Conservation (phyloP, 1,139 yeast species). For the Candida sp. region DNA sequence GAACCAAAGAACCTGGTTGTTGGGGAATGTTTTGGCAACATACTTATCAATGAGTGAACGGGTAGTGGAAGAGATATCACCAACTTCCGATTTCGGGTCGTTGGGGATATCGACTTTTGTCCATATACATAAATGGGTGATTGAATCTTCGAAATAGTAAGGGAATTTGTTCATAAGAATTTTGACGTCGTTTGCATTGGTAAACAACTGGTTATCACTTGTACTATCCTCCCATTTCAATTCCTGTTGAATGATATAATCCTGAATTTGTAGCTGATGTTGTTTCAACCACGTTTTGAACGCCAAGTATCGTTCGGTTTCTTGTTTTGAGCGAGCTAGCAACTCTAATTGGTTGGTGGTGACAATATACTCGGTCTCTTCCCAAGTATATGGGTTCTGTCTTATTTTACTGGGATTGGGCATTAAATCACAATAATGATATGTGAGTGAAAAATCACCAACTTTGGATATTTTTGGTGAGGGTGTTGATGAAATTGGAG, state of each 20-base stretch:
- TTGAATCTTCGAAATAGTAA: constrained; percentile 33
- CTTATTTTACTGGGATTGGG: constrained; percentile 38
- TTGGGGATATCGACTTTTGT: constrained; percentile 30
- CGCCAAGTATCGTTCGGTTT: constrained; percentile 28
- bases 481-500: not conserved
- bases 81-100: constrained; percentile 30
- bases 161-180: constrained; percentile 42
- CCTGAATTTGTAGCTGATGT: constrained; percentile 26
- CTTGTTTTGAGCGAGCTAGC: constrained; percentile 36
- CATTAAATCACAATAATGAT: constrained; percentile 26
- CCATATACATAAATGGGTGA: constrained; percentile 44
- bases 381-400: constrained; percentile 31
- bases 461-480: not conserved
- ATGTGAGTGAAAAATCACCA: too few relatives aligned
- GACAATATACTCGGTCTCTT: constrained; percentile 28
- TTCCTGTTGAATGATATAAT: constrained; percentile 33
- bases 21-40: constrained; percentile 39
- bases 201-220: constrained; percentile 19
- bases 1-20: constrained; percentile 52
- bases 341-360: constrained; percentile 30
- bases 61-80: constrained; percentile 42
- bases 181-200: constrained; percentile 20
- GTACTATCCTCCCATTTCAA: constrained; percentile 32
- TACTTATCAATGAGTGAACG: constrained; percentile 36
- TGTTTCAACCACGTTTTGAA: constrained; percentile 30